Percentiles rank a stretch among this genome's conserved stretches.
Conservation (phyloP, 305 asterid genomes). For the Solanum aculeatissimum region DNA sequence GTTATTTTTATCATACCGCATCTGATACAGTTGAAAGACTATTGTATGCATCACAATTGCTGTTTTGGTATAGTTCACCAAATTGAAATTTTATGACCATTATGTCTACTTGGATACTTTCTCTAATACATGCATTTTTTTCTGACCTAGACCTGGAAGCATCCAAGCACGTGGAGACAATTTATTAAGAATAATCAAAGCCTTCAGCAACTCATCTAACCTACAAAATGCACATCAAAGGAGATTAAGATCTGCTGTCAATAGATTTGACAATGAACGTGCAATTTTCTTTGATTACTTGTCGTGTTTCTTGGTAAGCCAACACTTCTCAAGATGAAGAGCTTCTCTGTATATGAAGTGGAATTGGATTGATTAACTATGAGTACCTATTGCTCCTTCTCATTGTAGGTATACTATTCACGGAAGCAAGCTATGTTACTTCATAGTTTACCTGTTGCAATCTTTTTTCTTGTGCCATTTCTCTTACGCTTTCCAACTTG, state of each 20-base stretch:
- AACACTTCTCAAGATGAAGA: constrained; percentile 4
- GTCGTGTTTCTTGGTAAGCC: constrained; percentile 68
- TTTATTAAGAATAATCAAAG: constrained; percentile 60
- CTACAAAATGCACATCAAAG: constrained; percentile 69
- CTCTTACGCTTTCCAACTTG: constrained; percentile 47
- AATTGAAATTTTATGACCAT: constrained; percentile 12
- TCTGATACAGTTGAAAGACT: constrained; percentile 97
- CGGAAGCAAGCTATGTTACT: constrained; percentile 58
- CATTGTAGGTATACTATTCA: constrained; percentile 57
- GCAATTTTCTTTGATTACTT: constrained; percentile 75
- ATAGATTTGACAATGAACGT: constrained; percentile 34
- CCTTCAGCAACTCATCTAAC: constrained; percentile 72
- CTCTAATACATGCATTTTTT: constrained; percentile 20
- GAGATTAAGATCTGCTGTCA: constrained; percentile 32
- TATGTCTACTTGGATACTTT: constrained; percentile 4
- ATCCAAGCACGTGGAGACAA: constrained; percentile 99
- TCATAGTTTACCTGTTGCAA: constrained; percentile 70
- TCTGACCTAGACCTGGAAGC: constrained; percentile 84
- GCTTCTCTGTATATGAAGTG: background rate
- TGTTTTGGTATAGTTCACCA: constrained; percentile 42
- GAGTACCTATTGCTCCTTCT: background rate
- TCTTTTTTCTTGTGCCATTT: constrained; percentile 77
- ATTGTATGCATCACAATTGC: constrained; percentile 74
- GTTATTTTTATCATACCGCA: constrained; percentile 92
- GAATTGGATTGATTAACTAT: constrained; percentile 1